Base-by-base conservation (phyloP, 2,329 filamentous ascomycete species). In the Trichophyton benhamiae region DNA sequence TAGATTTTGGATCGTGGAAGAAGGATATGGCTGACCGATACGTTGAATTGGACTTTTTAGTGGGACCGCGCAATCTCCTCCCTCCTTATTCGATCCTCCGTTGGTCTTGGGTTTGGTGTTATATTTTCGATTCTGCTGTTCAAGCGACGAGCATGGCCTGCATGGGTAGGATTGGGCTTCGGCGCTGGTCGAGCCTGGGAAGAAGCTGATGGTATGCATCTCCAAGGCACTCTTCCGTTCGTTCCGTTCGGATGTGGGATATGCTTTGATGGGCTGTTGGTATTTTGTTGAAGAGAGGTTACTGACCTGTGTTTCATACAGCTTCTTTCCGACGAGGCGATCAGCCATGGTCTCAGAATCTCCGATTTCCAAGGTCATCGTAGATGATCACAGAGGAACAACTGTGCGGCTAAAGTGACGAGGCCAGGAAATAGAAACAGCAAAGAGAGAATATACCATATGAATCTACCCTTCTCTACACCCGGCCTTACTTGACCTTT, bases 21-120 rank as follows among this genome's bases (percentile, higher is more conserved):
- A 17, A 17, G 41, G 41, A 33, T 27, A 11, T 57, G 20, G 27
- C 25, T 57, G 52, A 57, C 22, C 5, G 25, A n/a, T 33, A n/a
- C 25, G 36, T 38, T 38, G 33, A 38, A 38, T 13, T 38, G 33
- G 30, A 8, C 15, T 17, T 15, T n/a, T 25, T 68, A 99, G 94
- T 99, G 94, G 94, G 94, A 99, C 76, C 92, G 89, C 79, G 96
- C 94, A 78, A 86, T 99, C 69, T 97, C 94, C 69, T 96, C 95
- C 73, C 85, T 96, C 77, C 85, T 99, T 74, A 95, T 99, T 82
- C 91, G 95, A 78, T 97, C 92, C 67, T 87, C 89, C 61, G 87
- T 99, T 76, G 94, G 94, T 72, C 88, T 97, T 74, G 90, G 88
- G 69, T 99, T 99, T 79, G 94, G 94, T 74, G 87, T 99, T 75